A percentile compares a stretch with the other conserved stretches of the same genome.
Evolutionary conservation across 225 moss, liverwort and hornwort genomes (phyloP).

Genomic region (Straminergon stramineum): DNA sequence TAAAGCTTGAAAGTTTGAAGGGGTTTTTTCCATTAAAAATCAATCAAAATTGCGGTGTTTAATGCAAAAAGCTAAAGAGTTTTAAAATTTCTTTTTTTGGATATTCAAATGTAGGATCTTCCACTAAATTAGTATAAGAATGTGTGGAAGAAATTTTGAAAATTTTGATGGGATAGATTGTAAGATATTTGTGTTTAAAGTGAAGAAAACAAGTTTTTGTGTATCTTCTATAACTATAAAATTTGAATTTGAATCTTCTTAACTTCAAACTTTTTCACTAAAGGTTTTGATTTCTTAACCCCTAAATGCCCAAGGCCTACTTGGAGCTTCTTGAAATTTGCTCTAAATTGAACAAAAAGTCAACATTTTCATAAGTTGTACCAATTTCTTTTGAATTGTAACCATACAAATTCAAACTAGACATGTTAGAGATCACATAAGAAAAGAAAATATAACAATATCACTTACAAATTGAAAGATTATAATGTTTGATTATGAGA

Average conservation of each 20-base stretch:
- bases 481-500: too few relatives aligned
- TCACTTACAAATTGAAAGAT: too few relatives aligned
- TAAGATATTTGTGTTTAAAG: neutral
- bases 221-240: neutral
- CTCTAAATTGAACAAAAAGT: too few relatives aligned
- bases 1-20: rapidly evolving
- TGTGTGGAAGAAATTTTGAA: neutral
- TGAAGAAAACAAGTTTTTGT: neutral
- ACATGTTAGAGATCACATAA: too few relatives aligned
- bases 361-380: too few relatives aligned
- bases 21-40: neutral
- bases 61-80: neutral
- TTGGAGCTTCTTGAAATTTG: too few relatives aligned
- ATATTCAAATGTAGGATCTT: neutral
- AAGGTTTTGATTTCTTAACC: neutral
- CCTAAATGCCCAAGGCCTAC: too few relatives aligned
- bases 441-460: too few relatives aligned
- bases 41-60: neutral
- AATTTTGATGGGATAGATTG: rapidly evolving
- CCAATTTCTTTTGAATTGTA: too few relatives aligned
- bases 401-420: too few relatives aligned
- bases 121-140: too few relatives aligned
- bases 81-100: rapidly evolving
- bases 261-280: too few relatives aligned
- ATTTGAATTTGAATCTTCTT: neutral